Percentiles rank a stretch among this genome's conserved stretches.
Conservation (phyloP, 169 alveolate species). For the Fabrea salina region DNA sequence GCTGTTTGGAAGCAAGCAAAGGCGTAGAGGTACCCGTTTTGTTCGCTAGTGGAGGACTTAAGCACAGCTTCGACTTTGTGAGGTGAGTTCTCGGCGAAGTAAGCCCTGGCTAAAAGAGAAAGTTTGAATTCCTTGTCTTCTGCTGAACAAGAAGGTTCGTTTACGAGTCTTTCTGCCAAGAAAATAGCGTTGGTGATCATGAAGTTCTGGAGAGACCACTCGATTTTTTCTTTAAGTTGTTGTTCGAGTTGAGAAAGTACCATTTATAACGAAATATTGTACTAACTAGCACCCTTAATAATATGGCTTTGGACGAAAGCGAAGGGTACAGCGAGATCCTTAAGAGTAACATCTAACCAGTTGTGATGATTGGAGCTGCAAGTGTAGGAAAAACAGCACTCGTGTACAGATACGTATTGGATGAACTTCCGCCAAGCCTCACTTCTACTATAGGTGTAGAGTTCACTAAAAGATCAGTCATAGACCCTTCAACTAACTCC, state of each 20-base stretch:
- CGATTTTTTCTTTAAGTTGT: constrained; percentile 58
- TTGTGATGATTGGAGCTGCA: constrained; percentile 40
- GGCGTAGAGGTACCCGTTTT: constrained; percentile 58
- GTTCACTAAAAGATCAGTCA: constrained; percentile 35
- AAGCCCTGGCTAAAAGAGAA: constrained; percentile 64
- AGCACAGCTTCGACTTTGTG: constrained; percentile 64
- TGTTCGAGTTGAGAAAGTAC: constrained; percentile 21
- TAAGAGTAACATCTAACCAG: constrained; percentile 8
- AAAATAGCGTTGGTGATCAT: constrained; percentile 66
- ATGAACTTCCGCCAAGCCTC: constrained; percentile 31
- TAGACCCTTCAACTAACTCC: background rate
- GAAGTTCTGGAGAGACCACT: constrained; percentile 55
- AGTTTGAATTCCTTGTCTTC: constrained; percentile 61
- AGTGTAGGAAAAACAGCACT: constrained; percentile 51
- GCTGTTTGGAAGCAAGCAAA: constrained; percentile 66
- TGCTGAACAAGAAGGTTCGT: constrained; percentile 45
- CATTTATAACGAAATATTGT: constrained; percentile 2
- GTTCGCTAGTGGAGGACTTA: constrained; percentile 39
- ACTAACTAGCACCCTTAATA: background rate
- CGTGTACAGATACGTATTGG: constrained; percentile 35
- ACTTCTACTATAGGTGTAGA: constrained; percentile 53
- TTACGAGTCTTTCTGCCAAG: constrained; percentile 65
- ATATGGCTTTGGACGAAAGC: background rate
- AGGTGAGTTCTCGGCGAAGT: constrained; percentile 62
- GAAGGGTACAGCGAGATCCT: constrained; percentile 11